A percentile compares a stretch with the other conserved stretches of the same genome.
Conservation (phyloP, 768 basidiomycete genomes). For the Termitomyces sp. region DNA sequence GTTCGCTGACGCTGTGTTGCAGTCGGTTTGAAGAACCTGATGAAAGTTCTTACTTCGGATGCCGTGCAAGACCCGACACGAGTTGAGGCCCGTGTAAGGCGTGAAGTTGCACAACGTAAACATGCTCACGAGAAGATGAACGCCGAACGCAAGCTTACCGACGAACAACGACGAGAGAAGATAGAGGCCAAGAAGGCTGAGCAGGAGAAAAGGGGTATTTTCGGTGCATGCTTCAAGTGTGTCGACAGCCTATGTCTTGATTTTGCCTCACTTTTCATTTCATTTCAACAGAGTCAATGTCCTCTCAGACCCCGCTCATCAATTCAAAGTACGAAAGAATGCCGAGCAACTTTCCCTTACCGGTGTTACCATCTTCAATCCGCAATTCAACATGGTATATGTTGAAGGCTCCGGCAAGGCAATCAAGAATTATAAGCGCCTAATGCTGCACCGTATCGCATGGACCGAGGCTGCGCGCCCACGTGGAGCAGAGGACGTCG, state of each 20-base stretch:
- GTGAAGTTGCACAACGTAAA: slow-evolving; percentile 88
- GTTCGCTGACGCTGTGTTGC: not conserved
- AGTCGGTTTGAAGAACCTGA: slow-evolving; percentile 94
- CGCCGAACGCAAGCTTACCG: slow-evolving; percentile 82
- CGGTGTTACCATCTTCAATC: slow-evolving; percentile 88
- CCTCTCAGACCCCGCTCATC: slow-evolving; percentile 87
- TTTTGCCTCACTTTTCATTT: not conserved
- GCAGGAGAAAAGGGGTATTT: slow-evolving; percentile 81
- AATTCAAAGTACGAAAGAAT: slow-evolving; percentile 96
- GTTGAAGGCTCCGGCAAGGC: slow-evolving; percentile 89
- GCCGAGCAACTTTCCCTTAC: slow-evolving; percentile 87
- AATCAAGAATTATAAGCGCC: slow-evolving; percentile 78
- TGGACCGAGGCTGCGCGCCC: slow-evolving; percentile 93
- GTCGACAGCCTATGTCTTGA: slow-evolving; percentile 22
- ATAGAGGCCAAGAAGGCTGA: slow-evolving; percentile 78
- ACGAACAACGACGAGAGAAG: slow-evolving; percentile 87
- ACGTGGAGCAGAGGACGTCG: slow-evolving; percentile 67
- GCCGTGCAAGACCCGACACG: slow-evolving; percentile 97
- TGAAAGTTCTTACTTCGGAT: slow-evolving; percentile 96
- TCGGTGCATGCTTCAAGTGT: slow-evolving; percentile 88
- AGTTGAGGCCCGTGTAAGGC: slow-evolving; percentile 90
- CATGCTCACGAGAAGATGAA: slow-evolving; percentile 94
- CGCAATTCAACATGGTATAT: slow-evolving; percentile 84
- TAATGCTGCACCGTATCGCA: slow-evolving; percentile 82
- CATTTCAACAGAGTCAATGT: slow-evolving; percentile 66